Conservation (phyloP, 257 asterid genomes). For the Solanum clarkiae region DNA sequence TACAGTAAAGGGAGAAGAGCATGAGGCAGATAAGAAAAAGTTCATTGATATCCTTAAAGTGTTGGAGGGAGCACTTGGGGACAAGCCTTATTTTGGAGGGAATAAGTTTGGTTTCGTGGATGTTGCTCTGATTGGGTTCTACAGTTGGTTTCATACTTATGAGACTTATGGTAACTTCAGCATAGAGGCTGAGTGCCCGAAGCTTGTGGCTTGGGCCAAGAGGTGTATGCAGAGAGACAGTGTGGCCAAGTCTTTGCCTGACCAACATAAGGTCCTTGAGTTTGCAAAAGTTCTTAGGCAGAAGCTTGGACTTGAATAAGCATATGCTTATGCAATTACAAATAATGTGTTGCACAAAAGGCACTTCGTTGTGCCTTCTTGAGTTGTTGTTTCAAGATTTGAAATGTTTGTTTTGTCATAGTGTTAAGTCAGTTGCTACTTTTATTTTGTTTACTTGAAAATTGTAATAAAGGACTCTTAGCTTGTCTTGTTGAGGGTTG, state of each 20-base stretch:
- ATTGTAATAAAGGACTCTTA: too few species aligned
- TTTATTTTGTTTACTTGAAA: neutral
- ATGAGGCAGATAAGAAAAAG: constrained; percentile 8
- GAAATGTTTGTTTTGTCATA: neutral
- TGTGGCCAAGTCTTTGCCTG: constrained; percentile 23
- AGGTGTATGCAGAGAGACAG: constrained; percentile 26
- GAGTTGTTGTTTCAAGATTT: neutral
- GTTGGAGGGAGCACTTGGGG: constrained; percentile 7
- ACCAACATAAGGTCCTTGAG: constrained; percentile 9
- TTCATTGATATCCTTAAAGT: neutral
- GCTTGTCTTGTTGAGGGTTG: too few species aligned
- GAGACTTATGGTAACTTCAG: constrained; percentile 18
- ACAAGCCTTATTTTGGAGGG: constrained; percentile 11
- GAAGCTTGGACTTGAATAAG: neutral
- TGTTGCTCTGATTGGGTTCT: constrained; percentile 4
- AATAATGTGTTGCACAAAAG: neutral
- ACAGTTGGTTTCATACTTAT: constrained; percentile 5
- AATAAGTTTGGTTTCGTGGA: constrained; percentile 2
- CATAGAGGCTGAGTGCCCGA: constrained; percentile 27
- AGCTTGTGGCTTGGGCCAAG: constrained; percentile 26
- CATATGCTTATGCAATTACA: neutral
- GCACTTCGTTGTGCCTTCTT: neutral
- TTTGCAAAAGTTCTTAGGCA: neutral
- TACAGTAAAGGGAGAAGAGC: constrained; percentile 4
- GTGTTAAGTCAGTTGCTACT: neutral